Evolutionary conservation across 2,329 filamentous ascomycete species (phyloP).

Genomic region (Pleoardoris graminearum): DNA sequence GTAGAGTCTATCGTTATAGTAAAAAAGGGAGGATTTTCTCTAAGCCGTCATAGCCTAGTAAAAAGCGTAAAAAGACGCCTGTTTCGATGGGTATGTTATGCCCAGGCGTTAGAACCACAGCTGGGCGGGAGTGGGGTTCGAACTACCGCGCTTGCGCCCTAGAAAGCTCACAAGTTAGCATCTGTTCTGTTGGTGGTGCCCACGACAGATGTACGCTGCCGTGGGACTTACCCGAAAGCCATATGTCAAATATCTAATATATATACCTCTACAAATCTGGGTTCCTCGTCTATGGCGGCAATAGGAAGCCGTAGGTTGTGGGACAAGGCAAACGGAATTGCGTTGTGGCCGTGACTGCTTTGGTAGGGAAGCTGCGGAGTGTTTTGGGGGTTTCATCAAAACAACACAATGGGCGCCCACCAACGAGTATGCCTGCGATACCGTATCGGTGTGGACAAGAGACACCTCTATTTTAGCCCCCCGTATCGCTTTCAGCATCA

Average conservation of each 20-base stretch:
- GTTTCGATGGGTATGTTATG: constrained; percentile 6
- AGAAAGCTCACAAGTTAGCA: background rate
- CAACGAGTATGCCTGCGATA: too few relatives aligned
- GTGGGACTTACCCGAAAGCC: background rate
- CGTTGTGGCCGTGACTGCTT: background rate
- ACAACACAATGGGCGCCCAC: too few relatives aligned
- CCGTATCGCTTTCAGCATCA: too few relatives aligned
- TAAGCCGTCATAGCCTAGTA: background rate
- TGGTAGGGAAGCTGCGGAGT: background rate
- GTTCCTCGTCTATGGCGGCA: too few relatives aligned
- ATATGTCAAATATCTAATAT: background rate
- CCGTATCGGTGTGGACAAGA: too few relatives aligned
- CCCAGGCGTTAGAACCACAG: constrained; percentile 1
- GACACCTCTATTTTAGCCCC: too few relatives aligned
- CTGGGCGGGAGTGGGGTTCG: background rate
- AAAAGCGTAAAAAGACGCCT: background rate
- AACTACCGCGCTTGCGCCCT: background rate
- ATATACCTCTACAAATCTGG: background rate
- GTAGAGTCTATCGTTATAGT: too few relatives aligned
- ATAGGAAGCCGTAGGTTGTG: background rate
- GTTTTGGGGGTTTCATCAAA: too few relatives aligned
- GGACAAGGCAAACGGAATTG: background rate
- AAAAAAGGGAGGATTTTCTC: too few relatives aligned
- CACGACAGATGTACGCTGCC: background rate
- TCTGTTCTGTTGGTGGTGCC: background rate